Evolutionary conservation across 2,329 filamentous ascomycete species (phyloP).

Genomic region (Lecanicillium sp.): DNA sequence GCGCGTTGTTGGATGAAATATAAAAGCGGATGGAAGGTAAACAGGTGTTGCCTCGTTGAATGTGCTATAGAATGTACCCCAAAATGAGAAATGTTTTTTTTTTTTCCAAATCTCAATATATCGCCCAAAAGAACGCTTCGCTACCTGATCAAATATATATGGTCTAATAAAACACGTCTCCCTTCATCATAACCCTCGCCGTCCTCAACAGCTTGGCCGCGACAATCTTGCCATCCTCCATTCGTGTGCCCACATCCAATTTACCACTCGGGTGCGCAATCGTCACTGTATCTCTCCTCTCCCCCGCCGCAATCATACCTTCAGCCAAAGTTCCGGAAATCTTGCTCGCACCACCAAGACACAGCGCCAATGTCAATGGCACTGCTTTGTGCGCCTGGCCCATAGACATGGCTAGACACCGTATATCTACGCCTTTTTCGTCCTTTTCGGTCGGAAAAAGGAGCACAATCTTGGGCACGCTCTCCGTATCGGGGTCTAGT

Average conservation of each 20-base stretch:
- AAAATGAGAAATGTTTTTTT: too few relatives aligned
- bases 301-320: neutral
- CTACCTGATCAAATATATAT: neutral
- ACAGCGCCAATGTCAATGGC: slow-evolving; percentile 47
- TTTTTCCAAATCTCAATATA: too few relatives aligned
- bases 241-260: slow-evolving; percentile 35
- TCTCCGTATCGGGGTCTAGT: slow-evolving; percentile 34
- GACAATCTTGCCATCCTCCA: slow-evolving; percentile 28
- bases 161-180: slow-evolving; percentile 33
- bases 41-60: too few relatives aligned
- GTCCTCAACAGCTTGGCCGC: slow-evolving; percentile 39
- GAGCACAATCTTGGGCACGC: slow-evolving; percentile 54
- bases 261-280: slow-evolving; percentile 39
- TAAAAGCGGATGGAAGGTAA: too few relatives aligned
- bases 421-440: slow-evolving; percentile 25
- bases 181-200: slow-evolving; percentile 41
- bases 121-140: neutral
- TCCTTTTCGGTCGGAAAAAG: slow-evolving; percentile 28
- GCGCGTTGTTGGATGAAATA: too few relatives aligned
- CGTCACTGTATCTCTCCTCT: slow-evolving; percentile 19
- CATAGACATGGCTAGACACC: slow-evolving; percentile 42
- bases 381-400: slow-evolving; percentile 48
- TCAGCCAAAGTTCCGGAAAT: slow-evolving; percentile 33
- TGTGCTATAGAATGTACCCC: too few relatives aligned
- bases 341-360: slow-evolving; percentile 38